Conservation (phyloP, 352 stramenopile genomes). For the Pythium brachiatum region DNA sequence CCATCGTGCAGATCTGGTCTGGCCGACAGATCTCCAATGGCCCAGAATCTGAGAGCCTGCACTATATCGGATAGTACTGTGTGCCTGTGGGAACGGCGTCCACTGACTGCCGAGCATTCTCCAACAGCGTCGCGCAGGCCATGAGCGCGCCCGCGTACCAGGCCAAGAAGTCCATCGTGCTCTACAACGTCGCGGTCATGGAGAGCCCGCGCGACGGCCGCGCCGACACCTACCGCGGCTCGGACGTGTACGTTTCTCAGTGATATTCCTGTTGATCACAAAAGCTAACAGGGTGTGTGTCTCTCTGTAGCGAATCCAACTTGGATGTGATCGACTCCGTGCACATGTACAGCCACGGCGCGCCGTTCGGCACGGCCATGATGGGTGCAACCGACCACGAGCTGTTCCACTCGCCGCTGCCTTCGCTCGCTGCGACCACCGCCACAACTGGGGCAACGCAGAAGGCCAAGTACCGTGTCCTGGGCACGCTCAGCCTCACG, state of each 20-base stretch:
- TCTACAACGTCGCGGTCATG: slow-evolving; percentile 1
- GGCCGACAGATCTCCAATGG: too few relatives aligned
- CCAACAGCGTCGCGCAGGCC: too few relatives aligned
- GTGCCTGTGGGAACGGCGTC: too few relatives aligned
- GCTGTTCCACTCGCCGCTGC: slow-evolving; percentile 1
- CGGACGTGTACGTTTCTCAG: neutral
- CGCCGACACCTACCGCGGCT: neutral
- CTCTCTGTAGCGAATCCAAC: neutral
- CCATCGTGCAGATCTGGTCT: too few relatives aligned
- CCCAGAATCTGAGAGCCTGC: too few relatives aligned
- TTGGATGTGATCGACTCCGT: slow-evolving; percentile 6
- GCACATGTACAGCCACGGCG: neutral
- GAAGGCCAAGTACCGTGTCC: slow-evolving; percentile 24
- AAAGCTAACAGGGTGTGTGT: neutral
- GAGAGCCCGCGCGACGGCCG: slow-evolving; percentile 2
- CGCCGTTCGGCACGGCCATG: neutral
- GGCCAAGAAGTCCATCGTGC: slow-evolving; percentile 4
- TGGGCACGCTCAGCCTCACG: slow-evolving; percentile 24
- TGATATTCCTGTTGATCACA: neutral
- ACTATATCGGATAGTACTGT: too few relatives aligned
- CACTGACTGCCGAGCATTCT: too few relatives aligned
- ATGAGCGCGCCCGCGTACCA: neutral
- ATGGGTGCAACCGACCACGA: neutral
- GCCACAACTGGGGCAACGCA: neutral
- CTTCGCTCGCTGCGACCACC: slow-evolving; percentile 2